Evolutionary conservation across 2,329 filamentous ascomycete species (phyloP).

Genomic region (Aspergillus terreus): DNA sequence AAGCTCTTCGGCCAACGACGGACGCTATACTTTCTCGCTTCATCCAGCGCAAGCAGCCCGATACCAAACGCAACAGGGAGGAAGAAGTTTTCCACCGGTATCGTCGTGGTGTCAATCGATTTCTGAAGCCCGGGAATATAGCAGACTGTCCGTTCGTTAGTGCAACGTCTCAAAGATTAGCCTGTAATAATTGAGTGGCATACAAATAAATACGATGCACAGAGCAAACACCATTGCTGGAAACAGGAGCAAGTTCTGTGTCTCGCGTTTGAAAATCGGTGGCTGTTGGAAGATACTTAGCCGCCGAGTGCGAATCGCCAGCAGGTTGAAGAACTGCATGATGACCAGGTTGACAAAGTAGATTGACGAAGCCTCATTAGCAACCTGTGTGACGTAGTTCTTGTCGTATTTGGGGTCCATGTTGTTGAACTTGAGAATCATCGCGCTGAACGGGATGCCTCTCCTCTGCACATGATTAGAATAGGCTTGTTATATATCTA

Average conservation of each 20-base stretch:
- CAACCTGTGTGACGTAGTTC: conserved; percentile 52
- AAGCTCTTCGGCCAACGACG: conserved; percentile 57
- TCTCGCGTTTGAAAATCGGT: conserved; percentile 61
- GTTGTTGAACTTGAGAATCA: conserved; percentile 67
- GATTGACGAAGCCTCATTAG: conserved; percentile 66
- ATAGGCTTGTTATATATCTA: background rate
- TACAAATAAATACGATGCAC: conserved; percentile 65
- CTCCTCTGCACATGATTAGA: conserved; percentile 18
- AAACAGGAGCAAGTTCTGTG: conserved; percentile 66
- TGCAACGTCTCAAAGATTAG: background rate
- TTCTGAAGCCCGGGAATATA: conserved; percentile 65
- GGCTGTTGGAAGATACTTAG: conserved; percentile 70
- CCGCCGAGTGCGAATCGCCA: conserved; percentile 63
- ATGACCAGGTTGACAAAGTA: conserved; percentile 79
- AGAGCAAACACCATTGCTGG: conserved; percentile 68
- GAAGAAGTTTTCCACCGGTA: conserved; percentile 74
- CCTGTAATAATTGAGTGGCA: conserved; percentile 17
- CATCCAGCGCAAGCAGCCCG: conserved; percentile 62
- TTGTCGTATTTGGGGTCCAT: conserved; percentile 50
- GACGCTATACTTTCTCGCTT: conserved; percentile 61
- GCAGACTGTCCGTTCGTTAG: background rate
- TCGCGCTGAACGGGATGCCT: conserved; percentile 61
- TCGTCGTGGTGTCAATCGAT: conserved; percentile 57
- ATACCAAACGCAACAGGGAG: conserved; percentile 69
- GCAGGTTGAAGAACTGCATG: conserved; percentile 76